Base-by-base conservation (phyloP, 352 stramenopile species). In the Thalassiosira exigua region DNA sequence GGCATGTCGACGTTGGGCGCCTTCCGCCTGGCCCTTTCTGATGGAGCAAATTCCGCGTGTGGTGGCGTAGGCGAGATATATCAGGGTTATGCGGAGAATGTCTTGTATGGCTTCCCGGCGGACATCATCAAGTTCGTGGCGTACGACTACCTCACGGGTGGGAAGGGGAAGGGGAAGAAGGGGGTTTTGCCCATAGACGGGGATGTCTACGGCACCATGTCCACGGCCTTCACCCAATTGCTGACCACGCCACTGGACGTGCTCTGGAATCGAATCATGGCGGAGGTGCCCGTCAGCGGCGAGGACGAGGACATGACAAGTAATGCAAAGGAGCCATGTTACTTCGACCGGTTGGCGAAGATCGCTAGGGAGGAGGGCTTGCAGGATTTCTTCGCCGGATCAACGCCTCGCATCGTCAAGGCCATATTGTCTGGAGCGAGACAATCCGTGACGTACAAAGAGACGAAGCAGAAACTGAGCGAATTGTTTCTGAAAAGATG, bases 111-210 rank as follows among this genome's bases (percentile, higher is more conserved):
- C 7, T 88, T 83, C 58, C 87, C 87, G 14, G 87, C 87, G 1
- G 87, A 92, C 76, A 74, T 91, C 1, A 82, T 92, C 22, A 92
- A 92, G 66, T 92, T 92, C 81, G 58, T 87, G n/a, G 46, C 46
- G 4, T 92, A 92, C 72, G 87, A 92, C 48, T 39, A 66, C n/a
- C 71, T 90, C 3, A 81, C 82, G n/a, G 67, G 79, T 24, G 53
- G 61, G n/a, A 52, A 51, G 41, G 26, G 84, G 69, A n/a, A n/a
- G n/a, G n/a, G n/a, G n/a, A 67, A 68, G 69, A 48, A 79, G 44
- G 54, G 73, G 61, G 39, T 92, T 7, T 81, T 77, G 29, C 76
- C 87, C 2, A 4, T 67, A 19, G 61, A 91, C 75, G 87, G 84
- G 17, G 86, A 83, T 17, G 26, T 72, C 3, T 72, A 73, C 41